A percentile compares a stretch with the other conserved stretches of the same genome.
phyloP scores from a whole-genome alignment of 768 basidiomycete species.

The Russula earlei region DNA sequence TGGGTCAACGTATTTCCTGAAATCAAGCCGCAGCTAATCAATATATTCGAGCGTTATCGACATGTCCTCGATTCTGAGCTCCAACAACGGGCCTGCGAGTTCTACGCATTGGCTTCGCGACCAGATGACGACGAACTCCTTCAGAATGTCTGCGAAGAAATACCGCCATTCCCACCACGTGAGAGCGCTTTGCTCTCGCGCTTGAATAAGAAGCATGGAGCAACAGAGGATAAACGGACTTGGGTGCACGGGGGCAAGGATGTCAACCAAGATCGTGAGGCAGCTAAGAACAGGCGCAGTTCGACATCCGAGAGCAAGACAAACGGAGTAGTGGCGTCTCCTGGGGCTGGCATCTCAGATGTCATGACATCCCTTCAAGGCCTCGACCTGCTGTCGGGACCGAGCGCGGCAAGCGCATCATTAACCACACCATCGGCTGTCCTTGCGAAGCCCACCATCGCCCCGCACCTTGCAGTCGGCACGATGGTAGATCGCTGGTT shows the following conservation, averaged over 20 bases:
- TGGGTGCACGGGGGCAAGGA: conserved; percentile 97
- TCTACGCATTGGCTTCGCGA: conserved; percentile 76
- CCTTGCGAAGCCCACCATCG: conserved; percentile 7
- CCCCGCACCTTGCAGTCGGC: conserved; percentile 50
- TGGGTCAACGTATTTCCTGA: conserved; percentile 99
- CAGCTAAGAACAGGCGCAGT: conserved; percentile 33
- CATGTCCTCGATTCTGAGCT: conserved; percentile 95
- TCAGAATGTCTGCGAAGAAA: conserved; percentile 94
- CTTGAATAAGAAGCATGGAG: conserved; percentile 81
- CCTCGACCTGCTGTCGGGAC: conserved; percentile 54
- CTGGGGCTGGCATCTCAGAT: conserved; percentile 38
- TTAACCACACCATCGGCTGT: neutral
- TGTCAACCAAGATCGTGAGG: conserved; percentile 70
- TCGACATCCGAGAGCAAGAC: conserved; percentile 13
- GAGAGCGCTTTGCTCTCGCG: conserved; percentile 83
- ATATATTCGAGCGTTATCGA: conserved; percentile 95
- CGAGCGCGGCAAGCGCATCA: conserved; percentile 24
- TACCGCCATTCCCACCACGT: conserved; percentile 96
- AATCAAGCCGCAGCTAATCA: conserved; percentile 87
- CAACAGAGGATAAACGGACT: conserved; percentile 90
- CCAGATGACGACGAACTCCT: conserved; percentile 88
- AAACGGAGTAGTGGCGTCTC: conserved; percentile 28
- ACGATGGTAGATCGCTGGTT: conserved; percentile 86
- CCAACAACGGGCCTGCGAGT: conserved; percentile 98
- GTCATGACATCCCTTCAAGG: conserved; percentile 72